Percentiles rank a stretch among this genome's conserved stretches.
phyloP scores from a whole-genome alignment of 1,284 basidiomycete species.

The Trametes polyzona region DNA sequence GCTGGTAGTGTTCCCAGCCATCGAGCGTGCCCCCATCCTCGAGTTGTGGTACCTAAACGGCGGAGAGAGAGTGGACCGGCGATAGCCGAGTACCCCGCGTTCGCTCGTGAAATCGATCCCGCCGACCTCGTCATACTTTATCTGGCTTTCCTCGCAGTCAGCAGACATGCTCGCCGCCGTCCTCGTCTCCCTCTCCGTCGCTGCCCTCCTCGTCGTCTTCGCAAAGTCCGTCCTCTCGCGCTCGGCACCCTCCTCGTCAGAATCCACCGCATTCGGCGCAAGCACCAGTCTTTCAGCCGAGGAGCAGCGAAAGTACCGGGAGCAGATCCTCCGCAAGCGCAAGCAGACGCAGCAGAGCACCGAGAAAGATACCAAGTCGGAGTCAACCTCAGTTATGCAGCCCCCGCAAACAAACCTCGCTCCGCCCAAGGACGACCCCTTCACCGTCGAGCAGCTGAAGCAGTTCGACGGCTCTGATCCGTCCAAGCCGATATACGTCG shows the following conservation, averaged over 20 bases:
- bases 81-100: conserved; percentile 4
- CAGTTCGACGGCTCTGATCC: conserved; percentile 70
- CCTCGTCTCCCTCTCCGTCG: conserved; percentile 27
- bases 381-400: conserved; percentile 73
- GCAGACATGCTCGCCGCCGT: conserved; percentile 23
- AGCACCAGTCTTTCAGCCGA: conserved; percentile 18
- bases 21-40: background rate
- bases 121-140: background rate
- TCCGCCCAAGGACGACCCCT: conserved; percentile 80
- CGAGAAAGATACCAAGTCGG: conserved; percentile 30
- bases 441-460: conserved; percentile 70
- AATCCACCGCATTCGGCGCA: conserved; percentile 7
- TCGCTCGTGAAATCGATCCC: conserved; percentile 8
- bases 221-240: conserved; percentile 23
- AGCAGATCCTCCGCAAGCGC: conserved; percentile 14
- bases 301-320: conserved; percentile 23
- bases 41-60: background rate
- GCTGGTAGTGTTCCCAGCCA: too few species aligned
- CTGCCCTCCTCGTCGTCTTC: conserved; percentile 26
- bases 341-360: conserved; percentile 14
- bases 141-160: background rate
- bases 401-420: conserved; percentile 61
- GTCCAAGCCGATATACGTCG: conserved; percentile 79
- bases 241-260: conserved; percentile 1
- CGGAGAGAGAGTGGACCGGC: conserved; percentile 8